Percentiles rank a stretch among this genome's conserved stretches.
Conservation (phyloP, 768 basidiomycete genomes). For the Harrya chromipes region DNA sequence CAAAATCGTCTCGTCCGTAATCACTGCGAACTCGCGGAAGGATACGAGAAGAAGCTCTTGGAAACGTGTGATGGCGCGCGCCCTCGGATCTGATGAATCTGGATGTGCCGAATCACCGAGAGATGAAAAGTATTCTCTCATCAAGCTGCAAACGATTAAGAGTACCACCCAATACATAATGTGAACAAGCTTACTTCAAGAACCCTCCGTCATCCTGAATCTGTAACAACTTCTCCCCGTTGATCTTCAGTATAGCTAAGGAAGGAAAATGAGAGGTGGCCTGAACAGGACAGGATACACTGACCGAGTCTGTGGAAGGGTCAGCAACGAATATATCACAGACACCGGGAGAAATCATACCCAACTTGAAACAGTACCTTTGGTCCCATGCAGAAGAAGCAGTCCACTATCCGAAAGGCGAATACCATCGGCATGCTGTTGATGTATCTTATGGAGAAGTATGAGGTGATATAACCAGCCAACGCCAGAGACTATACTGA, state of each 20-base stretch:
- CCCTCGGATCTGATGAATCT: conserved; percentile 78
- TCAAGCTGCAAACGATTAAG: conserved; percentile 51
- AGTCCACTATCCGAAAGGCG: conserved; percentile 96
- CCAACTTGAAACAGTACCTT: conserved; percentile 99
- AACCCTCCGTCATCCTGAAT: conserved; percentile 97
- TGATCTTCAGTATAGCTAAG: conserved; percentile 93
- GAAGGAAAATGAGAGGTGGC: conserved; percentile 11
- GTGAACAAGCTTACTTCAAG: conserved; percentile 62
- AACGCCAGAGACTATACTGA: conserved; percentile 44
- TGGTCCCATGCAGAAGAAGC: conserved; percentile 98
- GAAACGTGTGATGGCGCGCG: conserved; percentile 93
- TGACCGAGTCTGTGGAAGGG: conserved; percentile 49
- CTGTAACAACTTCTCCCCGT: conserved; percentile 86
- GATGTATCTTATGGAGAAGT: conserved; percentile 55
- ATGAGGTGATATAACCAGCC: background rate
- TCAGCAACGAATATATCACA: conserved; percentile 7
- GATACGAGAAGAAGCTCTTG: conserved; percentile 96
- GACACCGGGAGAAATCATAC: conserved; percentile 38
- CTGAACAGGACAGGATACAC: conserved; percentile 20
- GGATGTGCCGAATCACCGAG: conserved; percentile 95
- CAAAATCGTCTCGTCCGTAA: conserved; percentile 92
- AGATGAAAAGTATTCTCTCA: conserved; percentile 93
- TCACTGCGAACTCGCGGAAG: conserved; percentile 95
- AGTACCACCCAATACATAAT: background rate
- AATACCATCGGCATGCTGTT: conserved; percentile 98